A percentile compares a stretch with the other conserved stretches of the same genome.
phyloP scores from a whole-genome alignment of 2,329 filamentous ascomycete species.

The Exophiala viscosa region DNA sequence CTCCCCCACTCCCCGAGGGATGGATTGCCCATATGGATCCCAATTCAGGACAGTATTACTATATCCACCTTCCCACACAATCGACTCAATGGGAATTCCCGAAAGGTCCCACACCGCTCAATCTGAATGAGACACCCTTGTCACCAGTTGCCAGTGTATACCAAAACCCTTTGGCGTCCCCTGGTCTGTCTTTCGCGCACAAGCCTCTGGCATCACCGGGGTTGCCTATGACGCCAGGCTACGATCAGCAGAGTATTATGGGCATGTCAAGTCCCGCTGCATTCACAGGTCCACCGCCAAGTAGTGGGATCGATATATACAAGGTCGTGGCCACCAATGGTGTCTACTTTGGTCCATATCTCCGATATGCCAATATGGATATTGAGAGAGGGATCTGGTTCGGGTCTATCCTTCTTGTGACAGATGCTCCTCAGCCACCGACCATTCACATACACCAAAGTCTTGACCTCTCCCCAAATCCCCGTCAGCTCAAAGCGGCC shows the following conservation, averaged over 20 bases:
- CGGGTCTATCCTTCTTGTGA: slow-evolving; percentile 89
- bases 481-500: slow-evolving; percentile 75
- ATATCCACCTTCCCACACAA: slow-evolving; percentile 92
- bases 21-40: slow-evolving; percentile 97
- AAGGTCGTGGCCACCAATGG: slow-evolving; percentile 90
- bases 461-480: slow-evolving; percentile 85
- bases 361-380: slow-evolving; percentile 97
- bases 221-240: slow-evolving; percentile 76
- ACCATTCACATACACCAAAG: slow-evolving; percentile 95
- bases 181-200: slow-evolving; percentile 58
- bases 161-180: slow-evolving; percentile 66
- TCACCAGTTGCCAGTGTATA: slow-evolving; percentile 78
- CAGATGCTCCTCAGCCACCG: slow-evolving; percentile 84
- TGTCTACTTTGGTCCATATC: slow-evolving; percentile 95
- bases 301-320: slow-evolving; percentile 88
- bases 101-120: slow-evolving; percentile 86
- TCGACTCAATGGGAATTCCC: slow-evolving; percentile 99
- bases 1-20: slow-evolving; percentile 89
- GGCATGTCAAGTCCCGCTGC: slow-evolving; percentile 76
- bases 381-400: slow-evolving; percentile 85
- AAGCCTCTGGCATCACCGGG: slow-evolving; percentile 74
- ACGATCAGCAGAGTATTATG: slow-evolving; percentile 74
- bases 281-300: slow-evolving; percentile 83
- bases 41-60: slow-evolving; percentile 97
- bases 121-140: slow-evolving; percentile 74